Base-by-base conservation (phyloP, 192 early-diverging fungal species). In the Chytriomyces hyalinus region DNA sequence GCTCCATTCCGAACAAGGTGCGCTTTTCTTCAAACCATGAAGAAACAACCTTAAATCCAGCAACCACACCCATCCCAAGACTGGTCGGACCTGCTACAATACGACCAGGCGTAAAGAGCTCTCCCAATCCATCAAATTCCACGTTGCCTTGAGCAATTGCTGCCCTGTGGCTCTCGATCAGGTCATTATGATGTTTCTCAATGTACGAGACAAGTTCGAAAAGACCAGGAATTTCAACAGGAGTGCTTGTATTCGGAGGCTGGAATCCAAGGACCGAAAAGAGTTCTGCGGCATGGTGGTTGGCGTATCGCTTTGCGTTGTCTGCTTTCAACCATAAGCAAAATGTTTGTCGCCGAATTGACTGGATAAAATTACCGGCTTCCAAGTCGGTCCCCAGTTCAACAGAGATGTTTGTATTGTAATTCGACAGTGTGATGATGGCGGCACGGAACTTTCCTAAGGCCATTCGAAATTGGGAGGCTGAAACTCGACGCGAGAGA, bases 21-120 rank as follows among this genome's bases (percentile, higher is more conserved):
- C 67, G 63, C 45, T 74, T 66, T 50, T 85, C 85, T 67, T 87
- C 83, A 70, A 79, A 87, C 67, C 78, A 83, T 11, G 36, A 43
- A 53, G 79, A 61, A 51, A 17, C 17, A 43, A 87, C 83, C 57
- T 47, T 45, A 66, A 75, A 87, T 11, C 61, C 80, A 45, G 81
- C 70, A 24, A 53, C 49, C 13, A 81, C 65, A 20, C 72, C 72
- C 4, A 67, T 63, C 11, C 71, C 83, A 24, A 87, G 65, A 6
- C 65, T n/a, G 36, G 85, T 83, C 44, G 70, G 45, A 20, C 81
- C 85, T 13, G 62, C 50, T 20, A 87, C 76, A 43, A 73, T 59
- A 26, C 47, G 67, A 26, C 80, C 85, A 6, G 85, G 85, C 20
- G 49, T 49, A 74, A 76, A 87, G 49, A 83, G 71, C 51, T 87